Evolutionary conservation across 1,284 basidiomycete genomes (phyloP), one percentile per base, ranked within the genome.

Genomic region (Moesziomyces parantarcticus): DNA sequence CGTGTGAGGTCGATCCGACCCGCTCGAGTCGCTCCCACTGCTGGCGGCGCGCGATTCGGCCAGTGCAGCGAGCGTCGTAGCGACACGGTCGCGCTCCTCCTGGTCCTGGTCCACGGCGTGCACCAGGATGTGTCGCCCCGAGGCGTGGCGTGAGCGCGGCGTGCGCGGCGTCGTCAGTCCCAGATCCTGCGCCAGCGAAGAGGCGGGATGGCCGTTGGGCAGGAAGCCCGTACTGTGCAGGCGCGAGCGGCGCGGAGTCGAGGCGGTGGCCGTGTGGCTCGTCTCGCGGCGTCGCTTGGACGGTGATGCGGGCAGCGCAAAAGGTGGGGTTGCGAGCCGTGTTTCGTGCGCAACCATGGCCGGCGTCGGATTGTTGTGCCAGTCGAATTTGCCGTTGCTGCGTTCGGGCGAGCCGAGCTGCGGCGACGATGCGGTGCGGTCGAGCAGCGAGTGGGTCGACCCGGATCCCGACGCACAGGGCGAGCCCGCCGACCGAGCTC

Each of bases 141-240:
- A 72, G 3, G 59, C 60, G 26, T 77, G 64, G 16, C 72, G 44
- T 8, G 72, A 75, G n/a, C 75, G 56, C 7, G 76, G 68, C 14
- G 74, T 72, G 18, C 67, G 48, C 7, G 69, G 66, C 22, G 68
- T 48, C 3, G 65, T 67, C 41, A 78, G 42, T 1, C 76, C 76
- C 8, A 78, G 45, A 50, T 72, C 76, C 52, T 76, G 74, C 13
- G 76, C 76, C 7, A 78, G 61, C 13, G 76, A 78, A 6, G 76
- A 78, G 1, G 76, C 76, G 6, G 74, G 76, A 45, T 76, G 76
- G 14, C 76, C 76, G 32, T 78, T 78, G 32, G 76, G 66, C 2
- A 78, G 49, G 40, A 78, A 66, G 9, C 65, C 64, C 22, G 49
- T 54, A 50, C 65, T 69, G 48, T 74, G 58, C 48, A 69, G 49